phyloP scores from a whole-genome alignment of 139 green algal species.

The Coelastrella sp. region DNA sequence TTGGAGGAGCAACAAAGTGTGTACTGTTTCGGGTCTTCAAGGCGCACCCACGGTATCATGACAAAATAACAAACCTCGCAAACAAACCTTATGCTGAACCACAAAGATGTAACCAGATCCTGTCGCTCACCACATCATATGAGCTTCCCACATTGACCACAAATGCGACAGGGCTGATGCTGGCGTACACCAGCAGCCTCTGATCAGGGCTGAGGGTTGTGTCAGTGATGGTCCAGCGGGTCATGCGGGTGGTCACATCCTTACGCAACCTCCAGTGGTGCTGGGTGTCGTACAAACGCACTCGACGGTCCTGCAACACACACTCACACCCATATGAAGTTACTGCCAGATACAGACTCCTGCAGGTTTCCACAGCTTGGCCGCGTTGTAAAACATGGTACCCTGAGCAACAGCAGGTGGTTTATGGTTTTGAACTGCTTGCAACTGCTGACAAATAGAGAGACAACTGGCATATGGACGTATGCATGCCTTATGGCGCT shows the following conservation, averaged over 20 bases:
- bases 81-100: too few relatives aligned
- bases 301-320: constrained; percentile 69
- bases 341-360: background rate
- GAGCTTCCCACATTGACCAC: constrained; percentile 66
- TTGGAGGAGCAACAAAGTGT: too few relatives aligned
- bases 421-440: too few relatives aligned
- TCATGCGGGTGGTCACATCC: constrained; percentile 76
- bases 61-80: too few relatives aligned
- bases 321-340: background rate
- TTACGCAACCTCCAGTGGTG: constrained; percentile 80
- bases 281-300: constrained; percentile 83
- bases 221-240: constrained; percentile 88
- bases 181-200: constrained; percentile 85
- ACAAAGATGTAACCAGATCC: background rate
- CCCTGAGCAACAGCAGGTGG: too few relatives aligned
- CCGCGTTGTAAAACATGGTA: too few relatives aligned
- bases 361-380: too few relatives aligned
- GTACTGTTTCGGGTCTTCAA: too few relatives aligned
- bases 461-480: too few relatives aligned
- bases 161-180: constrained; percentile 80
- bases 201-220: constrained; percentile 84
- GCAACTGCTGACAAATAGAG: too few relatives aligned
- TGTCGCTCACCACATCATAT: constrained; percentile 54
- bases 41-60: too few relatives aligned
- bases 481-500: too few relatives aligned